Base-by-base conservation (phyloP, 495 filamentous ascomycete species). In the Talaromyces nanjingensis region DNA sequence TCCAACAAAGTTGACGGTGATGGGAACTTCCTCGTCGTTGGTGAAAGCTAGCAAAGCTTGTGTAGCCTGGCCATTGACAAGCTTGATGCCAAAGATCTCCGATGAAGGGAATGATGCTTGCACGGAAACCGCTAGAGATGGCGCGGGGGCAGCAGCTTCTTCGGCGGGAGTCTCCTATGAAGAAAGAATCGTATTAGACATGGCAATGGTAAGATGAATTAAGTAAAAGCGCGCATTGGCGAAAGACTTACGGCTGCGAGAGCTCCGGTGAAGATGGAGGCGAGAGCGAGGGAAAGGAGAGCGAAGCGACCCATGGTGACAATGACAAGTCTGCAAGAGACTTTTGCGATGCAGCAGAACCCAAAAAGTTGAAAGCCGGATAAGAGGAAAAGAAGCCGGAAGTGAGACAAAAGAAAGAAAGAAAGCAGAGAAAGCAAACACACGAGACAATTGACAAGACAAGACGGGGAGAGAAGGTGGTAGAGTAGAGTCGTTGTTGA, bases 31-130 rank as follows among this genome's bases (percentile, higher is more conserved):
- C 79, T 98, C 94, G 63, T 90, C 81, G 79, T 98, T 98, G 74
- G 82, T 83, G 72, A 97, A 81, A 65, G 88, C 84, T 70, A 98
- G 79, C 34, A 96, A 79, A 6, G 93, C 88, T 73, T 86, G 83
- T 59, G 92, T 97, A n/a, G 91, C 84, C 65, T 88, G 86, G 70
- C 92, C 91, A 72, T 98, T 98, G 79, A 98, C 85, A 62, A 97
- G 86, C 83, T 96, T 97, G 66, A 98, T 85, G 66, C 94, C 94
- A 68, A 96, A 96, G 78, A 96, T 88, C 78, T 94, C 91, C 71
- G 90, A 86, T 34, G 90, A 83, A 52, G 92, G 91, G 84, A 97
- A 98, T 62, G 84, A 84, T 55, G 92, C 87, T 64, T 83, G 79
- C 67, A 94, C 83, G 20, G 86, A 83, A 72, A 96, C 86, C 66